phyloP scores from a whole-genome alignment of 2,329 filamentous ascomycete genomes.

The Chalara sp. region DNA sequence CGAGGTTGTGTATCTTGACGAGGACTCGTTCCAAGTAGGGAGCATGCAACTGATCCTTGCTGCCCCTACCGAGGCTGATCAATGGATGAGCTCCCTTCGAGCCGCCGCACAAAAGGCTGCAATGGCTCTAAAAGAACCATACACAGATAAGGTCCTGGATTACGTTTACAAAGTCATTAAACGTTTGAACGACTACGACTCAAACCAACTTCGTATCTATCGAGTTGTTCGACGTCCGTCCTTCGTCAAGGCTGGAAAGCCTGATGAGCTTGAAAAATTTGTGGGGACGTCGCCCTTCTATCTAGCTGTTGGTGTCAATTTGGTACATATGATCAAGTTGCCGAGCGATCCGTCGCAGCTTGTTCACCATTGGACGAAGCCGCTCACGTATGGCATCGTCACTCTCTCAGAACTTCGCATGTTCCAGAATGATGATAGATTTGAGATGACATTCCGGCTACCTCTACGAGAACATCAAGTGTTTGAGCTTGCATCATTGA shows the following conservation, averaged over 20 bases:
- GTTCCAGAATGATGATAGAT: constrained; percentile 47
- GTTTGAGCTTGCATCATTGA: constrained; percentile 56
- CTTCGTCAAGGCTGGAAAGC: constrained; percentile 46
- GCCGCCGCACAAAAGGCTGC: constrained; percentile 50
- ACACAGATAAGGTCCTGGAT: constrained; percentile 53
- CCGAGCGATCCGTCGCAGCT: constrained; percentile 37
- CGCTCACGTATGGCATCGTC: constrained; percentile 47
- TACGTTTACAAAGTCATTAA: constrained; percentile 57
- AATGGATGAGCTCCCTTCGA: constrained; percentile 58
- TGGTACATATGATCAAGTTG: constrained; percentile 61
- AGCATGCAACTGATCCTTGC: constrained; percentile 58
- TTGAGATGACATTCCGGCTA: constrained; percentile 56
- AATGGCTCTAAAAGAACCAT: constrained; percentile 41
- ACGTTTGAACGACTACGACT: constrained; percentile 61
- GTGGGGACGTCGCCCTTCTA: constrained; percentile 56
- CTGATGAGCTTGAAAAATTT: constrained; percentile 60
- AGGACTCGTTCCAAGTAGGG: constrained; percentile 52
- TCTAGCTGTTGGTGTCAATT: constrained; percentile 62
- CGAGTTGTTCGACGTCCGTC: constrained; percentile 59
- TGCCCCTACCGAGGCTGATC: constrained; percentile 56
- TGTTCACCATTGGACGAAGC: constrained; percentile 19
- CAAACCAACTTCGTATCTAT: constrained; percentile 60
- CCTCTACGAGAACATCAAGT: constrained; percentile 49
- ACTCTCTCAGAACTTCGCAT: constrained; percentile 41
- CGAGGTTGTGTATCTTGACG: constrained; percentile 62